Conservation (phyloP, 257 asterid species). For the Leonotis leonurus region DNA sequence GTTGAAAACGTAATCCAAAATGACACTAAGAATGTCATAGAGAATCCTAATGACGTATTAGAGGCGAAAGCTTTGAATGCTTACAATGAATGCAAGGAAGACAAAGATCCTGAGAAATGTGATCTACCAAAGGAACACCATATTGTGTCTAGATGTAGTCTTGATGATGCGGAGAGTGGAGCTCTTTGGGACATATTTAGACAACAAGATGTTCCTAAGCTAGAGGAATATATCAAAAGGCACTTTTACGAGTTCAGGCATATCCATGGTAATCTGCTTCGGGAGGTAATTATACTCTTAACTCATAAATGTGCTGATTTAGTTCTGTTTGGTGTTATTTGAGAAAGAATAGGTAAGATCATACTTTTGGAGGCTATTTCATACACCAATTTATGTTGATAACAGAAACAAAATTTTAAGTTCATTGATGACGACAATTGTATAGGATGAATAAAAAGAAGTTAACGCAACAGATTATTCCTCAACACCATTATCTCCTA, state of each 20-base stretch:
- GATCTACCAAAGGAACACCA: too few species aligned
- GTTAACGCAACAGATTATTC: neutral
- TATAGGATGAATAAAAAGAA: neutral
- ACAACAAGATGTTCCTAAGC: conserved; percentile 56
- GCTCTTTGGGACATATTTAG: conserved; percentile 78
- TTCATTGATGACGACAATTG: too few species aligned
- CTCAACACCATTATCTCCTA: neutral
- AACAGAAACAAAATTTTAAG: neutral
- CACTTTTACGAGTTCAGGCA: conserved; percentile 44
- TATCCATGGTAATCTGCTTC: conserved; percentile 33
- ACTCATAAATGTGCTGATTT: neutral
- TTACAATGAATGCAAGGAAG: neutral
- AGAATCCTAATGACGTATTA: neutral
- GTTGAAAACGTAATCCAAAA: too few species aligned
- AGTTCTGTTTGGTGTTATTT: neutral
- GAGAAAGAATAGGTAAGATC: too few species aligned
- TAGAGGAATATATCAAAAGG: conserved; percentile 40
- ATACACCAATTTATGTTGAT: too few species aligned
- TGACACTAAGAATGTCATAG: neutral
- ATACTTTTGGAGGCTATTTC: too few species aligned
- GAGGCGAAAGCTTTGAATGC: neutral
- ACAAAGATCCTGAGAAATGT: neutral
- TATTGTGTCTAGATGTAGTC: neutral
- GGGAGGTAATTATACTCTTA: conserved; percentile 30
- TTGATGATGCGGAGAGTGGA: conserved; percentile 36